Evolutionary conservation across 2,329 filamentous ascomycete species (phyloP).

Genomic region (Ophiostoma piceae): DNA sequence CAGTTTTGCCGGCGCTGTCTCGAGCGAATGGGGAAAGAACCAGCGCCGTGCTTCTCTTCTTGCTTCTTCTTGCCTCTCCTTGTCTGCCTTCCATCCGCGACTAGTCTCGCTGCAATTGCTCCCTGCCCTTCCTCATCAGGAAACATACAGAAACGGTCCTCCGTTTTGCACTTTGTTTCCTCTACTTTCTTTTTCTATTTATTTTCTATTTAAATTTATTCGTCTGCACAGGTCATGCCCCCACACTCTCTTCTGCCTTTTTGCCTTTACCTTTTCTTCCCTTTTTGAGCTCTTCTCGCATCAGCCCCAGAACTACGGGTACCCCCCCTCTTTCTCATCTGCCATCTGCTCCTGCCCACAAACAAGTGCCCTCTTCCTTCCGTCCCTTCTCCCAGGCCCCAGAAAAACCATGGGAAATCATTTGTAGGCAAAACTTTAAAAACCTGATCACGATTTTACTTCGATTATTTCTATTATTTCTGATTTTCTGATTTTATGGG

Average conservation of each 20-base stretch:
- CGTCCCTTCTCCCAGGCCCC: slow-evolving; percentile 7
- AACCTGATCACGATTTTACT: slow-evolving; percentile 18
- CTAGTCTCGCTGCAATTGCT: slow-evolving; percentile 7
- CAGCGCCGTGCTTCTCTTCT: neutral
- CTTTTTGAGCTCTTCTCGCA: neutral
- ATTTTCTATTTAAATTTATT: neutral
- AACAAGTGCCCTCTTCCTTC: neutral
- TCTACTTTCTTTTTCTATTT: neutral
- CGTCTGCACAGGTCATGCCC: neutral
- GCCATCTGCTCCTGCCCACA: neutral
- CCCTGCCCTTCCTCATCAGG: slow-evolving; percentile 8
- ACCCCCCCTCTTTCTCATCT: neutral
- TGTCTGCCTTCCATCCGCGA: slow-evolving; percentile 7
- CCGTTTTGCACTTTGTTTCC: neutral
- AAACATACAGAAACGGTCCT: neutral
- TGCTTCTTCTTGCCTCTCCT: neutral
- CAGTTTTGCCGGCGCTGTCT: slow-evolving; percentile 4
- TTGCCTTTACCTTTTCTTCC: neutral
- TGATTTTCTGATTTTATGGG: too few relatives aligned
- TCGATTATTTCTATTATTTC: neutral
- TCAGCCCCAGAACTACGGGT: neutral
- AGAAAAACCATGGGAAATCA: slow-evolving; percentile 19
- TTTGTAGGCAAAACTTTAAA: slow-evolving; percentile 19
- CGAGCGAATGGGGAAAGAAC: slow-evolving; percentile 10
- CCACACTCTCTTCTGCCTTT: neutral